These are phyloP conservation scores for Dothideomycetes sp. DNA, from an alignment of 2,329 filamentous ascomycete species.

Conservation along the genomic window DNA sequence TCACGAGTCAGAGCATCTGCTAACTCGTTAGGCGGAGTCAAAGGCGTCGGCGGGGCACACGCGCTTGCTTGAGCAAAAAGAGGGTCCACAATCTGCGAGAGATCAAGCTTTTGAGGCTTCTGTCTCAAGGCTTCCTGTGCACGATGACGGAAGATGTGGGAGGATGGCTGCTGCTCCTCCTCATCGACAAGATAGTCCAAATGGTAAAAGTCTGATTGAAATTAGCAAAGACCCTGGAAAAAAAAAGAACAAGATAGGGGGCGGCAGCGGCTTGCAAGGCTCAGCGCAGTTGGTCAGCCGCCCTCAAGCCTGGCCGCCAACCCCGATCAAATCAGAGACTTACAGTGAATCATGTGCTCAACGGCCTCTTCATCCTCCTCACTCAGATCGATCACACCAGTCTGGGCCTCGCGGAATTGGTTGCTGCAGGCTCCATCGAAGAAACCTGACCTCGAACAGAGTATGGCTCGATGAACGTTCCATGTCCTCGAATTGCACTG, in stretches of 20 bases:
- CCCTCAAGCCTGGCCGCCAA: background rate
- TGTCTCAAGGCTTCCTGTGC: slow-evolving; percentile 21
- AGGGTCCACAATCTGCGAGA: slow-evolving; percentile 28
- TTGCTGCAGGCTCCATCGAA: slow-evolving; percentile 32
- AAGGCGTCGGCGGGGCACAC: slow-evolving; percentile 17
- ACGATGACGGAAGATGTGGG: slow-evolving; percentile 26
- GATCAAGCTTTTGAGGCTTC: slow-evolving; percentile 25
- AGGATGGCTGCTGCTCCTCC: slow-evolving; percentile 17
- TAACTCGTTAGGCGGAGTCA: slow-evolving; percentile 7
- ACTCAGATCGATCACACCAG: slow-evolving; percentile 28
- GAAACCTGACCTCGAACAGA: slow-evolving; percentile 41
- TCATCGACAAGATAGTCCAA: slow-evolving; percentile 28
- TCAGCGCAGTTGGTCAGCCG: background rate
- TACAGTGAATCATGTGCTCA: slow-evolving; percentile 32
- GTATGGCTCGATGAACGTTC: slow-evolving; percentile 38
- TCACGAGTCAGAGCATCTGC: background rate
- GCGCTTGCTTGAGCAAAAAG: slow-evolving; percentile 27
- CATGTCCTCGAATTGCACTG: slow-evolving; percentile 37
- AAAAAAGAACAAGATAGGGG: background rate
- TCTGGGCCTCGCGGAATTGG: slow-evolving; percentile 26
- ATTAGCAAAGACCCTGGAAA: background rate
- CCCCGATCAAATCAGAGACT: slow-evolving; percentile 14
- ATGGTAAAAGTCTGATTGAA: slow-evolving; percentile 28
- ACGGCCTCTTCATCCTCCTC: slow-evolving; percentile 32
- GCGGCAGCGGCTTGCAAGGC: slow-evolving; percentile 5